Evolutionary conservation across 129 eudicot species (phyloP), one percentile per base, ranked within the genome.

Genomic region (Flaveria robusta): DNA sequence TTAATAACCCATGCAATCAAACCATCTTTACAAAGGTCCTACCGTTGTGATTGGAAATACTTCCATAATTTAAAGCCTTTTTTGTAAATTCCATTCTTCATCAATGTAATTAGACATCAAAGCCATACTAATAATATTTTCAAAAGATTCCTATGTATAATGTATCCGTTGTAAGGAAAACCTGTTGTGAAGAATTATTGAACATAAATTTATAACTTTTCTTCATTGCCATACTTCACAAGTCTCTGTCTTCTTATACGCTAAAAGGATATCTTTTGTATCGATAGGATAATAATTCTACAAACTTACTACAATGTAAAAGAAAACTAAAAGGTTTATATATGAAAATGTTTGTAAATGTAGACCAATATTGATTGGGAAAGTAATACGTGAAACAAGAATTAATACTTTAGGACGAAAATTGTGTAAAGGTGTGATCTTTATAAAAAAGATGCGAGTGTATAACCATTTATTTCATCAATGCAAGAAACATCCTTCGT

Each of bases 401-500:
- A 52, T 52, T 22, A 52, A 52, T 19, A 9, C 19, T 18, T 52
- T 52, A 52, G 4, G 13, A 55, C 29, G 14, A 55, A 55, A 29
- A 29, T 29, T 55, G 9, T 19, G 14, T 55, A 55, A 20, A 55
- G 63, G 29, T 55, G 63, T 20, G 63, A 55, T 55, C 63, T 55
- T 12, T 27, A 55, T 55, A 9, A 9, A 55, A 55, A 55, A 55
- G 14, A 29, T 55, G 2, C 1, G 29, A 4, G 13, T 20, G 29
- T 20, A 19, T 20, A 55, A 55, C 63, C 63, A 55, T 55, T 2
- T 19, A 16, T 18, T 20, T 27, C 63, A 20, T 20, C 27, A 55
- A 55, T 20, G 27, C 27, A 55, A 55, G 63, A 55, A 55, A 55
- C 63, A 55, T 55, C 63, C 19, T 55, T 55, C 20, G 63, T 55